Evolutionary conservation across 306 rosid genomes (phyloP).

Genomic region (Trichosanthes cucumerina): DNA sequence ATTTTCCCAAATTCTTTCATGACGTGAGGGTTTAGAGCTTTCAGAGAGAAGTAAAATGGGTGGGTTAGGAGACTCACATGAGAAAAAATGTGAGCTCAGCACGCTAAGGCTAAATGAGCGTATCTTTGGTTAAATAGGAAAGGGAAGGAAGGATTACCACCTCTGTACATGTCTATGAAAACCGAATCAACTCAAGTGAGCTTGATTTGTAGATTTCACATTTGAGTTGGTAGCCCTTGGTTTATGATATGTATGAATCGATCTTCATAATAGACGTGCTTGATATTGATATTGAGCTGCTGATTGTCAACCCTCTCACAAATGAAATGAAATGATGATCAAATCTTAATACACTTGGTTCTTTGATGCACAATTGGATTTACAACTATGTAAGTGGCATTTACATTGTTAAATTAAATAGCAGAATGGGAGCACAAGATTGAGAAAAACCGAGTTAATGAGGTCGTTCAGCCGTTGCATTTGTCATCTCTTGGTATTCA

Average conservation of each 20-base stretch:
- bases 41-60: neutral
- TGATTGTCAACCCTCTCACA: neutral
- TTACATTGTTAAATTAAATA: neutral
- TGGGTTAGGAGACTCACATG: neutral
- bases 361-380: too few relatives aligned
- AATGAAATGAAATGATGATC: neutral
- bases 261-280: neutral
- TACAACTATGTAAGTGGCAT: too few relatives aligned
- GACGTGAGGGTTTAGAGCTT: neutral
- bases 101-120: neutral
- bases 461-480: neutral
- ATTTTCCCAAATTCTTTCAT: neutral
- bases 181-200: neutral
- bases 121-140: neutral
- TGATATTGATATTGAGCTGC: neutral
- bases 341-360: neutral
- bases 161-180: neutral
- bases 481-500: neutral
- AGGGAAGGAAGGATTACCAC: neutral
- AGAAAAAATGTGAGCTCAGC: neutral
- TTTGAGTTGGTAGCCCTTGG: neutral
- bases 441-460: neutral
- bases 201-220: neutral
- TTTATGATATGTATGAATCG: neutral
- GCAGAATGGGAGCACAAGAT: neutral